These are phyloP conservation scores for Boletus subparvulus DNA, from an alignment of 768 basidiomycete species.

Conservation along the genomic window DNA sequence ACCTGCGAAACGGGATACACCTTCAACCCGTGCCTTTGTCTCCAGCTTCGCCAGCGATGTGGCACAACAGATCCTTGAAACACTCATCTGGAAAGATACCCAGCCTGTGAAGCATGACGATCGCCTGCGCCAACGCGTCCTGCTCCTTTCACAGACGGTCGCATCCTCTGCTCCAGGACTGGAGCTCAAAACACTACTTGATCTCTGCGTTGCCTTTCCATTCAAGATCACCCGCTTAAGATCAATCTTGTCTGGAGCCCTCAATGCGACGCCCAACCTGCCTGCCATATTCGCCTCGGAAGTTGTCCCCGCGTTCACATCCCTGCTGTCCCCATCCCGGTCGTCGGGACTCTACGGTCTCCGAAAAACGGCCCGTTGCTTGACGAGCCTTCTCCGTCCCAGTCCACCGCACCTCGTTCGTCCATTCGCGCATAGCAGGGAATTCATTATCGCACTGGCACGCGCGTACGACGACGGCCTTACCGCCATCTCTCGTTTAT, in stretches of 20 bases:
- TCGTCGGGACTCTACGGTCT: constrained; percentile 57
- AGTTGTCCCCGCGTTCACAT: constrained; percentile 56
- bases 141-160: constrained; percentile 58
- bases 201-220: constrained; percentile 60
- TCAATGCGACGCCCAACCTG: constrained; percentile 35
- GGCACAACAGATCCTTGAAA: constrained; percentile 51
- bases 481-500: constrained; percentile 51
- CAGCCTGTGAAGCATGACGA: constrained; percentile 38
- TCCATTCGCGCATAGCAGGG: constrained; percentile 50
- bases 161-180: constrained; percentile 41
- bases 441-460: constrained; percentile 58
- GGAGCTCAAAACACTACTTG: constrained; percentile 56
- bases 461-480: constrained; percentile 61
- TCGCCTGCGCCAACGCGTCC: constrained; percentile 45
- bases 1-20: constrained; percentile 44
- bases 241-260: constrained; percentile 43
- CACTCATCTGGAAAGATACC: constrained; percentile 55
- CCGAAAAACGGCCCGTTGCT: constrained; percentile 60
- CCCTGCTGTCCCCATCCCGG: constrained; percentile 43
- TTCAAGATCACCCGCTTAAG: constrained; percentile 45
- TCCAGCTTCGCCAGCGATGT: constrained; percentile 57
- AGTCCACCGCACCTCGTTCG: constrained; percentile 49
- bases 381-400: constrained; percentile 53
- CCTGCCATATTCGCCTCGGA: constrained; percentile 39
- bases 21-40: constrained; percentile 49